Evolutionary conservation across 495 filamentous ascomycete genomes (phyloP).

Genomic region (Penicillium simplicissimum): DNA sequence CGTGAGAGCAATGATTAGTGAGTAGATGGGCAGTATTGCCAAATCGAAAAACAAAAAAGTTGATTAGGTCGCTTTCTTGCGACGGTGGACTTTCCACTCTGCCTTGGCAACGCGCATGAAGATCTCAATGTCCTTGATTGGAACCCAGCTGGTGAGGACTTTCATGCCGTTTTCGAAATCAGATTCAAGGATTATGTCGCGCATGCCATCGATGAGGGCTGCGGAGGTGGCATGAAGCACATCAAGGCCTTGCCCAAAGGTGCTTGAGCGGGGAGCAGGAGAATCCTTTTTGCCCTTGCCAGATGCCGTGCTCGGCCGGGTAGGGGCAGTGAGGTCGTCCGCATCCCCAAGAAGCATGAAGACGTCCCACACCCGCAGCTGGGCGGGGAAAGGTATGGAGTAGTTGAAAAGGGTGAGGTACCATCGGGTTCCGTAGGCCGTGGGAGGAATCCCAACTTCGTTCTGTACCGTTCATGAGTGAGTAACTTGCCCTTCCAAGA

Average conservation of each 20-base stretch:
- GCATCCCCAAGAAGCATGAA: conserved; percentile 95
- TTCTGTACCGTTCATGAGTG: conserved; percentile 48
- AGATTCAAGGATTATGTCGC: conserved; percentile 86
- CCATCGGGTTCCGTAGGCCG: conserved; percentile 93
- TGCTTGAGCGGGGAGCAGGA: conserved; percentile 22
- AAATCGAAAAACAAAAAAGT: not conserved
- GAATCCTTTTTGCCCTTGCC: conserved; percentile 46
- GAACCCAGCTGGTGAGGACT: conserved; percentile 92
- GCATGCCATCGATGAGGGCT: conserved; percentile 88
- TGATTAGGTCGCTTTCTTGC: conserved; percentile 41
- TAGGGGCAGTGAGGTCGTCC: conserved; percentile 27
- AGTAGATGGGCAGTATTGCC: not conserved
- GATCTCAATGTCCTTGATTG: conserved; percentile 90
- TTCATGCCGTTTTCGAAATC: conserved; percentile 99
- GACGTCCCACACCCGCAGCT: conserved; percentile 98
- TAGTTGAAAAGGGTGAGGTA: conserved; percentile 98
- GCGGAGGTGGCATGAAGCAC: conserved; percentile 89
- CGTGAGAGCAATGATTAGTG: conserved; percentile 17
- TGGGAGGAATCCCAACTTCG: conserved; percentile 79
- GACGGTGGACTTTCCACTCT: conserved; percentile 78
- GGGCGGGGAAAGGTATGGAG: conserved; percentile 91
- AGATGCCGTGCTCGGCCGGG: conserved; percentile 34
- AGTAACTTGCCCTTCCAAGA: not conserved
- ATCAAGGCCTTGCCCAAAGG: conserved; percentile 72
- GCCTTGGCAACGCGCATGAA: conserved; percentile 92